phyloP scores from a whole-genome alignment of 495 filamentous ascomycete genomes.

The Aspergillus asperescens region DNA sequence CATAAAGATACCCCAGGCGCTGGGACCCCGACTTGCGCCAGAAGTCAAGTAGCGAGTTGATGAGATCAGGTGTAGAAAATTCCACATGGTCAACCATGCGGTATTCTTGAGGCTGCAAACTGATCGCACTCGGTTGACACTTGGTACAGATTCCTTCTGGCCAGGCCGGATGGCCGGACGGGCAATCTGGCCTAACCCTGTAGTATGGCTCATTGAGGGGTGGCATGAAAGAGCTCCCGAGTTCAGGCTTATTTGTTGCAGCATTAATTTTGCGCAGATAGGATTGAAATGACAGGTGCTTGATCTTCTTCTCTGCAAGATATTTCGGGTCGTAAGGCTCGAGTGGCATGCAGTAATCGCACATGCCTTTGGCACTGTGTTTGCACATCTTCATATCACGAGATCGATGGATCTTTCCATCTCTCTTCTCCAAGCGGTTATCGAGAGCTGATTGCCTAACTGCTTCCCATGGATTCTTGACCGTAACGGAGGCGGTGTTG shows the following conservation, averaged over 20 bases:
- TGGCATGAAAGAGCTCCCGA: constrained; percentile 89
- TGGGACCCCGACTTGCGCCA: constrained; percentile 81
- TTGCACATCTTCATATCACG: constrained; percentile 85
- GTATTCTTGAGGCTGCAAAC: constrained; percentile 84
- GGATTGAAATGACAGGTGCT: constrained; percentile 94
- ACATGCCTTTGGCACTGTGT: constrained; percentile 96
- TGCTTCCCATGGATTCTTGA: constrained; percentile 90
- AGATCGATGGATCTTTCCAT: constrained; percentile 84
- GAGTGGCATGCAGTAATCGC: constrained; percentile 97
- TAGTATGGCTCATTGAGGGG: constrained; percentile 92
- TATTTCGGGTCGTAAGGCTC: constrained; percentile 89
- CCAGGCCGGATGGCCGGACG: constrained; percentile 87
- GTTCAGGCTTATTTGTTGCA: constrained; percentile 90
- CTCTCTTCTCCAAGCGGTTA: constrained; percentile 74
- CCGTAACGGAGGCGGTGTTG: constrained; percentile 52
- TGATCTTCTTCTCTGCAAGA: constrained; percentile 92
- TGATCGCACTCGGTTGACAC: constrained; percentile 97
- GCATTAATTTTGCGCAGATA: constrained; percentile 92
- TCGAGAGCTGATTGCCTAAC: constrained; percentile 84
- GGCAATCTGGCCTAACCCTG: constrained; percentile 81
- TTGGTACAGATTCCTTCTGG: constrained; percentile 99
- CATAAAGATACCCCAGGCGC: constrained; percentile 85
- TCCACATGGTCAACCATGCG: constrained; percentile 99
- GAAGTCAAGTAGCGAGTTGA: constrained; percentile 83
- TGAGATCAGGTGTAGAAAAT: constrained; percentile 73